These are phyloP conservation scores for Echium plantagineum DNA, from an alignment of 257 asterid species.

Conservation along the genomic window DNA sequence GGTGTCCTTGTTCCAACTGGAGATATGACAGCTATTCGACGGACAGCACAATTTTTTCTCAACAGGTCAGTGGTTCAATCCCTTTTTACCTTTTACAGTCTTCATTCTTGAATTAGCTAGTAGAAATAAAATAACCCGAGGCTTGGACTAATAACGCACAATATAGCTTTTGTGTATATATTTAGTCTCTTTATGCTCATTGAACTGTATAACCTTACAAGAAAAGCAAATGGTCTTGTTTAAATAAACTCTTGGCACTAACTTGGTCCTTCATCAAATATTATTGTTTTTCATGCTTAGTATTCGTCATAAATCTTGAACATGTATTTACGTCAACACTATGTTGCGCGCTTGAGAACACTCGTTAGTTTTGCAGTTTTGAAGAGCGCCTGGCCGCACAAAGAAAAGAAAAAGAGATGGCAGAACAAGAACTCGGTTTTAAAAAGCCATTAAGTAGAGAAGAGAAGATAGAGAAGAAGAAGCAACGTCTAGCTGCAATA, in stretches of 20 bases:
- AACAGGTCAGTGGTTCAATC: constrained; percentile 40
- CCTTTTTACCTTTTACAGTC: neutral
- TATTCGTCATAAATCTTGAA: neutral
- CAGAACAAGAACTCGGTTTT: constrained; percentile 62
- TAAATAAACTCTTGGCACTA: no score
- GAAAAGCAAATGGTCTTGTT: no score
- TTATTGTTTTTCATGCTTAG: no score
- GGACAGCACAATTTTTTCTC: constrained; percentile 87
- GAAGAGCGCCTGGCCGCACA: constrained; percentile 87
- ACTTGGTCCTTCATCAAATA: no score
- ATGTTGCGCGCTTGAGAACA: neutral
- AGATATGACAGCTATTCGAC: constrained; percentile 85
- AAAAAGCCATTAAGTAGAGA: constrained; percentile 72
- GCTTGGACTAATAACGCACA: no score
- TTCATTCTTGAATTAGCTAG: neutral
- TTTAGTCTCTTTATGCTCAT: no score
- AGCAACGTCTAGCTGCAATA: constrained; percentile 89
- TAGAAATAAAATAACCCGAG: neutral
- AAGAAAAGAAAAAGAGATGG: constrained; percentile 72
- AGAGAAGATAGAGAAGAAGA: constrained; percentile 59
- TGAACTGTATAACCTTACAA: no score
- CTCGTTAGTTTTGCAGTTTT: constrained; percentile 35
- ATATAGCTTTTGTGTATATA: no score
- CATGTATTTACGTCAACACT: constrained; percentile 3
- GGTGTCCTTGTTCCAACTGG: constrained; percentile 92